Evolutionary conservation across 2,329 filamentous ascomycete genomes (phyloP).

Genomic region (Talaromyces islandicus): DNA sequence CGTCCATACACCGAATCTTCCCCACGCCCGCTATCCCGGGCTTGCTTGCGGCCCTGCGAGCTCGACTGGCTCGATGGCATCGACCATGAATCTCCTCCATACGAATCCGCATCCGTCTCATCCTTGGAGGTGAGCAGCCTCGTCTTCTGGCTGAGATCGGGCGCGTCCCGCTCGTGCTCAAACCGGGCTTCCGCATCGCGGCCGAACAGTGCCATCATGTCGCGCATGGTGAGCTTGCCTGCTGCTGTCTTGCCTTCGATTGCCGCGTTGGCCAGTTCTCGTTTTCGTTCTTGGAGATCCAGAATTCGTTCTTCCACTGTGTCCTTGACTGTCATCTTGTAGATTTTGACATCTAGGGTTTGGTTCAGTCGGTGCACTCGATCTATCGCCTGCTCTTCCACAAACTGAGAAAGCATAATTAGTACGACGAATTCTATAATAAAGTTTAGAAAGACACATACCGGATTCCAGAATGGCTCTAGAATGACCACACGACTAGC

Average conservation of each 20-base stretch:
- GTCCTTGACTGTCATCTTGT: constrained; percentile 80
- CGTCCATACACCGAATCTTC: constrained; percentile 40
- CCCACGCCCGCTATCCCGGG: constrained; percentile 18
- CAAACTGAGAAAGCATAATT: constrained; percentile 60
- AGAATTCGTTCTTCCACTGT: constrained; percentile 92
- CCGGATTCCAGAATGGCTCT: constrained; percentile 97
- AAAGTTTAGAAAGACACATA: constrained; percentile 36
- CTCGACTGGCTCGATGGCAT: constrained; percentile 15
- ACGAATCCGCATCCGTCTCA: constrained; percentile 16
- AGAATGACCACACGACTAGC: constrained; percentile 90
- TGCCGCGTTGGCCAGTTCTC: constrained; percentile 81
- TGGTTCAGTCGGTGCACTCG: constrained; percentile 97
- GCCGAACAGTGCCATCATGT: constrained; percentile 86
- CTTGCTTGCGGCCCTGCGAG: constrained; percentile 15
- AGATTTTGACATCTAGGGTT: constrained; percentile 88
- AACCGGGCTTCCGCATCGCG: constrained; percentile 55
- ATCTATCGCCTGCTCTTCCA: constrained; percentile 98
- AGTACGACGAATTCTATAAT: constrained; percentile 8
- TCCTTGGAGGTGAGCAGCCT: constrained; percentile 22
- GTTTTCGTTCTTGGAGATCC: constrained; percentile 90
- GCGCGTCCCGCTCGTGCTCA: constrained; percentile 32
- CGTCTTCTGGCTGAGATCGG: constrained; percentile 28
- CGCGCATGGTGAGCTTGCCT: constrained; percentile 82
- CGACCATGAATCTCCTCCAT: constrained; percentile 3
- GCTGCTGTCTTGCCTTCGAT: constrained; percentile 74